Percentiles rank a stretch among this genome's conserved stretches.
Conservation (phyloP, 208 protist genomes). For the Leishmania aethiopica region DNA sequence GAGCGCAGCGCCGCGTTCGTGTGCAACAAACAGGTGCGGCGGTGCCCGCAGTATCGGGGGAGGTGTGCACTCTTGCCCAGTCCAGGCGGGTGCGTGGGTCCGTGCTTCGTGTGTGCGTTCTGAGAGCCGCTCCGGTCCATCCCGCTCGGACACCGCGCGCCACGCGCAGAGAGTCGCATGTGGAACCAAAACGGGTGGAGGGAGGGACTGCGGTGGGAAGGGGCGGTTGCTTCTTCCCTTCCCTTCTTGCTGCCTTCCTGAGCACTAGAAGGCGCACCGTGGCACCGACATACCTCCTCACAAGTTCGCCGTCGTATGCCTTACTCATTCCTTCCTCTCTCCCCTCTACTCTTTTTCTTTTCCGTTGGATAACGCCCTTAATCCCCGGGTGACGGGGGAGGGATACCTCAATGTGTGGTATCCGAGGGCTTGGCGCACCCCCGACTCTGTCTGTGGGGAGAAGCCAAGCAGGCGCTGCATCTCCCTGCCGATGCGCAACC, state of each 20-base stretch:
- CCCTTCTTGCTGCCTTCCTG: not conserved
- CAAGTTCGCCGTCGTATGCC: not conserved
- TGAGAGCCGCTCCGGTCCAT: not conserved
- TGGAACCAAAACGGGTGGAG: not conserved
- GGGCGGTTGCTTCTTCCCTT: not conserved
- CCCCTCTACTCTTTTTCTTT: not conserved
- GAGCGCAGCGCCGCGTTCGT: not conserved
- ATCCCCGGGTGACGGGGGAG: not conserved
- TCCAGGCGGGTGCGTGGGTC: not conserved
- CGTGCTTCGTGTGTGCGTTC: not conserved
- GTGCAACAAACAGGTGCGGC: not conserved
- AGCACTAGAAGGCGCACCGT: not conserved
- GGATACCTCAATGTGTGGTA: not conserved
- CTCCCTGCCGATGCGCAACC: not conserved
- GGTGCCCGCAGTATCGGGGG: not conserved
- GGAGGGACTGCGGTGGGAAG: not conserved
- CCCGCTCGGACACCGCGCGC: not conserved
- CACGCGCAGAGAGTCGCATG: not conserved
- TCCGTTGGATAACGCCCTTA: not conserved
- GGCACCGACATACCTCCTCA: not conserved
- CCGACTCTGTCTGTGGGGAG: not conserved
- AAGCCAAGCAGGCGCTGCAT: not conserved
- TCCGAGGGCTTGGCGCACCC: not conserved
- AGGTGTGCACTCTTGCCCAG: not conserved
- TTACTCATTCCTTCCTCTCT: not conserved